Evolutionary conservation across 306 rosid species (phyloP), one percentile per base, ranked within the genome.

Genomic region (Amphicarpaea edgeworthii): DNA sequence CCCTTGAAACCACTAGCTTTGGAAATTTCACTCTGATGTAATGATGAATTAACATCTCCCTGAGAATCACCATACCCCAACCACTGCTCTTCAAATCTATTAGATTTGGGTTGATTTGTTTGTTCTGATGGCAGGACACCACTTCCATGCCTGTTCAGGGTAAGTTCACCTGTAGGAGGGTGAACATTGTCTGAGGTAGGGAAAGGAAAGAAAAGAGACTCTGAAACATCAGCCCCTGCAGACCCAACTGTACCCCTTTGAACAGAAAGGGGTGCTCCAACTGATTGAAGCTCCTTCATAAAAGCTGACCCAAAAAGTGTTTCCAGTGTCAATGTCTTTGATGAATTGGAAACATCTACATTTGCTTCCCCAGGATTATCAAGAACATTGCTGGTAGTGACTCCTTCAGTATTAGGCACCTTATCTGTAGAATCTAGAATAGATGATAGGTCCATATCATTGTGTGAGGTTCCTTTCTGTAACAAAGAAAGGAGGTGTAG

Each of bases 231-330:
- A 78, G 62, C 81, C 72, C 83, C 83, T 45, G 79, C 83, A 63
- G 94, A 81, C 72, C 87, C 96, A 41, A 67, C 85, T 42, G 87
- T 77, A 71, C 86, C 90, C 83, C 89, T 79, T 83, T 90, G 96
- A 73, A 82, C 85, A 63, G 99, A 96, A 79, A 96, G 96, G 38
- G 99, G 99, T 7, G 98, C 98, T 83, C 98, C 99, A 78, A 93
- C 94, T 60, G 98, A 87, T 23, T 96, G 99, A 80, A 96, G 82
- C 82, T 92, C 99, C 89, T 88, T 83, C 99, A 96, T 96, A 86
- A 96, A 96, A 77, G 97, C 96, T 82, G 96, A 84, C 50, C 99
- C 99, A 88, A 96, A 90, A 40, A 93, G 96, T 54, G 89, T 89
- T 88, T 96, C 99, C 68, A 96, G 88, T 15, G 98, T 96, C 68